Base-by-base conservation (phyloP, 2,329 filamentous ascomycete genomes). In the Sclerotinia minor region DNA sequence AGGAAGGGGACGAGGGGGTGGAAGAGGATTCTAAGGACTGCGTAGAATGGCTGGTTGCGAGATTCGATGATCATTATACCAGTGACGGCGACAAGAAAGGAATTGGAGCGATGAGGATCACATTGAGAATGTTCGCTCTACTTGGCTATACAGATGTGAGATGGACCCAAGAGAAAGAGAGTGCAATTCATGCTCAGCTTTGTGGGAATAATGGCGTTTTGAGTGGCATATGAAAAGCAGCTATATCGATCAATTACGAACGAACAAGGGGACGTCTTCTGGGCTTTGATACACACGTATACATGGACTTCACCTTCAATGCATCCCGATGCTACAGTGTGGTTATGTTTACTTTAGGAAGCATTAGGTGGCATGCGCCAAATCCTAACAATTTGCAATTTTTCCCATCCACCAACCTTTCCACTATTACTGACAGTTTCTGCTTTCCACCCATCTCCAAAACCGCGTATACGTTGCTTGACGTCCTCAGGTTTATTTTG, bases 401-500 rank as follows among this genome's bases (percentile, higher is more conserved):
- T 96, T 81, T 99, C 95, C 94, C 94, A 97, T 0, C 95, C 95
- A 41, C 91, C 94, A 78, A 90, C 87, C 82, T 89, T 92, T 60
- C 94, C 94, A 78, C 92, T 97, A 65, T 84, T 85, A 8, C 91
- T 90, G 5, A 96, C 93, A 24, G 86, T 92, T 77, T 93, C 88
- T 13, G 87, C 92, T 70, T 79, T 83, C 95, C 94, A 98, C 32
- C 74, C 77, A 19, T 71, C 67, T n/a, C 80, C 81, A 86, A 90
- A 87, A 3, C 72, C 75, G 52, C 80, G 79, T 69, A 95, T 85
- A 60, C 83, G 80, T 69, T 81, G 77, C 78, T 89, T 92, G 61
- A 96, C 91, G 64, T 87, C 80, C 35, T 89, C 87, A 0, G 95
- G 95, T 77, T 87, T 89, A 78, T 99, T 99, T 80, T 96, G 92